Base-by-base conservation (phyloP, 495 filamentous ascomycete genomes). In the Neurospora discreta region DNA sequence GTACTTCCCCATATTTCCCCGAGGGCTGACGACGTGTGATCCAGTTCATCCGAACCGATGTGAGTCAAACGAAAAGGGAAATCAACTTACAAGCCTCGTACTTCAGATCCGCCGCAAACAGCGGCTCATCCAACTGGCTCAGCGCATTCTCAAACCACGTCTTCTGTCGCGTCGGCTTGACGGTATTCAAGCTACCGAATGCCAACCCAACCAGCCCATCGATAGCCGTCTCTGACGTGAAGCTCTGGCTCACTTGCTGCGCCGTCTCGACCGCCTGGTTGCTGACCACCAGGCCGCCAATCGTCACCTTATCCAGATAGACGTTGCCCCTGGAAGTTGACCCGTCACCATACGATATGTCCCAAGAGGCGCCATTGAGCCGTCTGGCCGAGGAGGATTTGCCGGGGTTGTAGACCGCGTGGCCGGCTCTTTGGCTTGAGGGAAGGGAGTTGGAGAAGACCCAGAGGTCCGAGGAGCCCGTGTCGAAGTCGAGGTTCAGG, bases 171-270 rank as follows among this genome's bases (percentile, higher is more conserved):
- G 76, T 80, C 38, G 92, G 92, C 39, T 74, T 71, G 73, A 93
- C 89, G 0, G 88, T 91, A 82, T 94, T 95, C 80, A 94, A 86
- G 40, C 77, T 82, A 82, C 87, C 88, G 81, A 93, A 93, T 8
- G 87, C 89, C 39, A 94, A 83, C 43, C 92, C 92, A 26, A 94
- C 83, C n/a, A 95, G 86, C 42, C 92, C 92, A 73, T 93, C 90
- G 74, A 86, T 89, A 73, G 85, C 76, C 71, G 79, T 82, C 75
- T 92, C 89, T 40, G 81, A 40, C n/a, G 81, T 78, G 83, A 94
- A 95, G 70, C 85, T 73, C 42, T 75, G n/a, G 68, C 89, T 92
- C 74, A 94, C 87, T 23, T 80, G 79, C 65, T 83, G 79, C 39
- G 92, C 92, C 41, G 88, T 84, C 80, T 93, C 90, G 44, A 95